phyloP scores from a whole-genome alignment of 73 alveolate genomes.

The Paramecium sonneborni region DNA sequence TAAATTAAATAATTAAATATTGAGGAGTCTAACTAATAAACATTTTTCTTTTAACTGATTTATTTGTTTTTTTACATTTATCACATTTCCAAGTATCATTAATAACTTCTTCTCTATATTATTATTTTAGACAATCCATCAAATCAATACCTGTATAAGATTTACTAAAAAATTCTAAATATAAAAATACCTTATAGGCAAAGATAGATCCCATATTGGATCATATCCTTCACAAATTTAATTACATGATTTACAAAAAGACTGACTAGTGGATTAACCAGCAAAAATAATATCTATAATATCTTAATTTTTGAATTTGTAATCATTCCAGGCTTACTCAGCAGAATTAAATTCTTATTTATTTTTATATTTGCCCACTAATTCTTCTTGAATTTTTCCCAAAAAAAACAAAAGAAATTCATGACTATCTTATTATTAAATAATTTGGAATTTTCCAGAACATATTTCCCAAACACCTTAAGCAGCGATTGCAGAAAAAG shows the following conservation, averaged over 20 bases:
- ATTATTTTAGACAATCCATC: neutral
- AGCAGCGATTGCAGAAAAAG: neutral
- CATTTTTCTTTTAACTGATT: slow-evolving; percentile 25
- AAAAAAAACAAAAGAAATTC: slow-evolving; percentile 14
- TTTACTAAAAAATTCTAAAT: neutral
- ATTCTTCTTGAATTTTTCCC: neutral
- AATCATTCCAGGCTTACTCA: slow-evolving; percentile 40
- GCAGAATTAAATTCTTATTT: slow-evolving; percentile 40
- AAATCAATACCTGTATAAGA: neutral
- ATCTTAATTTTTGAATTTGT: slow-evolving; percentile 16
- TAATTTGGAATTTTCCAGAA: slow-evolving; percentile 14
- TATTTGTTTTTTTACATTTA: slow-evolving; percentile 5
- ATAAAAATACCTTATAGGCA: neutral
- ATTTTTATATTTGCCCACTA: slow-evolving; percentile 7
- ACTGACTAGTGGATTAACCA: slow-evolving; percentile 23
- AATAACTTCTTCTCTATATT: slow-evolving; percentile 5
- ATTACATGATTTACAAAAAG: slow-evolving; percentile 37
- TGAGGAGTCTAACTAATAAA: neutral
- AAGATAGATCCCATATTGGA: slow-evolving; percentile 33
- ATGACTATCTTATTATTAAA: slow-evolving; percentile 38
- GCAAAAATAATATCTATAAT: slow-evolving; percentile 3
- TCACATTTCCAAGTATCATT: slow-evolving; percentile 47
- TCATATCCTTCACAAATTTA: slow-evolving; percentile 47
- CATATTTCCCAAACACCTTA: neutral
- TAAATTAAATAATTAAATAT: neutral